phyloP scores from a whole-genome alignment of 306 rosid species.

The Prunus davidiana region DNA sequence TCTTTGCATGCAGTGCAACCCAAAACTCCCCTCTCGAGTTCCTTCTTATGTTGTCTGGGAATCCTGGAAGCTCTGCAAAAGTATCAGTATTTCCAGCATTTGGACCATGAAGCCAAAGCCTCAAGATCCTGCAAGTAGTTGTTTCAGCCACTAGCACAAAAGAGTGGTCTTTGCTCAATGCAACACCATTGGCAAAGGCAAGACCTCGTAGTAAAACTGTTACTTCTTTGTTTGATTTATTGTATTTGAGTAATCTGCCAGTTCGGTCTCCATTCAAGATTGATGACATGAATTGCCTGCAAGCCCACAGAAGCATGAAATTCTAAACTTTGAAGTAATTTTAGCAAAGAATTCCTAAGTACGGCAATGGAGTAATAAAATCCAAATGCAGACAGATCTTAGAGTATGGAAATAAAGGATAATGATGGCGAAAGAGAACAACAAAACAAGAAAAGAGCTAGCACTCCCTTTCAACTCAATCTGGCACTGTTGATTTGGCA shows the following conservation, averaged over 20 bases:
- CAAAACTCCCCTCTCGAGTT: constrained; percentile 73
- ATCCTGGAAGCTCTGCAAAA: constrained; percentile 68
- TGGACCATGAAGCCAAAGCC: constrained; percentile 88
- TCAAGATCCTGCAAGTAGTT: constrained; percentile 44
- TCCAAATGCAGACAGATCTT: not conserved
- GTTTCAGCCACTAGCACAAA: constrained; percentile 79
- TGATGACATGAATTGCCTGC: constrained; percentile 74
- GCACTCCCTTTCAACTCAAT: too few relatives aligned
- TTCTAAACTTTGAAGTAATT: not conserved
- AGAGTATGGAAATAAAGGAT: not conserved
- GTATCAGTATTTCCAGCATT: constrained; percentile 60
- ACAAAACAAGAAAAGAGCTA: not conserved
- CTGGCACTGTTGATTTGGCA: not conserved
- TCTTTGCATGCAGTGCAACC: constrained; percentile 83
- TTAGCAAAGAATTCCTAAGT: not conserved
- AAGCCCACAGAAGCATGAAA: constrained; percentile 12
- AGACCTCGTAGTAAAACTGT: constrained; percentile 50
- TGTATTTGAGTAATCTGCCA: constrained; percentile 67
- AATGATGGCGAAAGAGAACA: not conserved
- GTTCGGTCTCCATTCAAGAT: constrained; percentile 65
- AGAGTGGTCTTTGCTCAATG: constrained; percentile 72
- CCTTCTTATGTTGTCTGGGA: constrained; percentile 79
- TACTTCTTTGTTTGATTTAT: constrained; percentile 64
- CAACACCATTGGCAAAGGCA: constrained; percentile 81
- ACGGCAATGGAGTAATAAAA: not conserved